A percentile compares a stretch with the other conserved stretches of the same genome.
phyloP scores from a whole-genome alignment of 306 rosid species.

The Quercus parvula region DNA sequence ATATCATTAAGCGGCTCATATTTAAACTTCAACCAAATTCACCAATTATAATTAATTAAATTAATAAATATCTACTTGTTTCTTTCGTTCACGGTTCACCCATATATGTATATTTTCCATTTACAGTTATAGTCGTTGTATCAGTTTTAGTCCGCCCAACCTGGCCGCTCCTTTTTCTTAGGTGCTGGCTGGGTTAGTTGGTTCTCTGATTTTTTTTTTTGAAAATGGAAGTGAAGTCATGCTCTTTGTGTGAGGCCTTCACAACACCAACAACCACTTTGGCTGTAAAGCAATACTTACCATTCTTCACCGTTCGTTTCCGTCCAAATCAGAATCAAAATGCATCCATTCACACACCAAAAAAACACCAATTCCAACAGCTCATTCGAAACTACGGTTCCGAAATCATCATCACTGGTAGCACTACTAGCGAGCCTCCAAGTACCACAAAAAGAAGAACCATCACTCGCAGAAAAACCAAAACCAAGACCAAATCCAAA shows the following conservation, averaged over 20 bases:
- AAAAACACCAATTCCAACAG: slow-evolving; percentile 12
- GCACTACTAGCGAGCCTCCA: slow-evolving; percentile 11
- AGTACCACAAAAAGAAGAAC: background rate
- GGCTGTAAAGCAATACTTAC: background rate
- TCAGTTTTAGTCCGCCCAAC: background rate
- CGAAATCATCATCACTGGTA: no score
- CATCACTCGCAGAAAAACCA: slow-evolving; percentile 4
- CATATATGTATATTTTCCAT: background rate
- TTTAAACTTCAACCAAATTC: slow-evolving; percentile 10
- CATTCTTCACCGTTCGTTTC: slow-evolving; percentile 4
- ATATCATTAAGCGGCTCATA: slow-evolving; percentile 30
- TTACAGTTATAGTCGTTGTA: background rate
- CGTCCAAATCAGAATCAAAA: background rate
- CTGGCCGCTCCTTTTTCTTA: background rate
- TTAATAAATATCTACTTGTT: background rate
- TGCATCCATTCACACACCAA: background rate
- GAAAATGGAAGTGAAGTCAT: slow-evolving; percentile 28
- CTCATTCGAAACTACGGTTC: slow-evolving; percentile 20
- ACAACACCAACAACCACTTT: slow-evolving; percentile 20
- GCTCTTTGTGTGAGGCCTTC: slow-evolving; percentile 31
- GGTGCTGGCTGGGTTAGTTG: background rate
- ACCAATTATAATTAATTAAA: background rate
- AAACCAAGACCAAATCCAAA: no score
- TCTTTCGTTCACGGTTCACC: no score
- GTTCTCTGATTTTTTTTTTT: background rate